Percentiles rank a stretch among this genome's conserved stretches.
Conservation (phyloP, 805 yeast species). For the Saturnispora zaruensis region DNA sequence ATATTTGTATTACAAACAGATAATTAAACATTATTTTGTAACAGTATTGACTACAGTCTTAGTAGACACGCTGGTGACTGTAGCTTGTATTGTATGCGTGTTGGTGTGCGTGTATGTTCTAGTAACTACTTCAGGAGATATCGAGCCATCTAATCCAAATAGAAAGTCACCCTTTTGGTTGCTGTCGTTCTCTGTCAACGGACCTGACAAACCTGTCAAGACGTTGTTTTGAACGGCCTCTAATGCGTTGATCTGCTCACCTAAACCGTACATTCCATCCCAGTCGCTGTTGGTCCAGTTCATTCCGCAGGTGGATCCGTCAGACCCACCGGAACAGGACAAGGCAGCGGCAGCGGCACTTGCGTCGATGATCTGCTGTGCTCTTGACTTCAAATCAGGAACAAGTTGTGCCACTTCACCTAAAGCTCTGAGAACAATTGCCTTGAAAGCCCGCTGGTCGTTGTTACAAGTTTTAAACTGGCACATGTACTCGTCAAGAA, state of each 20-base stretch:
- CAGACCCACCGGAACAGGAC: constrained; percentile 66
- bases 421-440: constrained; percentile 19
- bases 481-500: constrained; percentile 59
- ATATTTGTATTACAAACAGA: background rate
- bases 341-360: constrained; percentile 64
- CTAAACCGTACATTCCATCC: constrained; percentile 65
- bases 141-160: constrained; percentile 1
- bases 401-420: constrained; percentile 29
- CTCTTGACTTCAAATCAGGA: constrained; percentile 38
- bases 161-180: constrained; percentile 7
- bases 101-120: constrained; percentile 7
- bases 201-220: constrained; percentile 11
- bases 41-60: background rate
- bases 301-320: constrained; percentile 68
- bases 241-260: constrained; percentile 71
- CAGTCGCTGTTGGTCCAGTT: constrained; percentile 52
- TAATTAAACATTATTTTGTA: background rate
- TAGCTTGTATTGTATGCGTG: constrained; percentile 3
- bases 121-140: constrained; percentile 1
- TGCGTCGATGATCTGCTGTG: constrained; percentile 25
- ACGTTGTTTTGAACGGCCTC: constrained; percentile 59
- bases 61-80: background rate
- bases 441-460: constrained; percentile 71
- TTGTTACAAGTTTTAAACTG: constrained; percentile 48
- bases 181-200: constrained; percentile 9